phyloP scores from a whole-genome alignment of 1,284 basidiomycete species.

The Peniophora sp. region DNA sequence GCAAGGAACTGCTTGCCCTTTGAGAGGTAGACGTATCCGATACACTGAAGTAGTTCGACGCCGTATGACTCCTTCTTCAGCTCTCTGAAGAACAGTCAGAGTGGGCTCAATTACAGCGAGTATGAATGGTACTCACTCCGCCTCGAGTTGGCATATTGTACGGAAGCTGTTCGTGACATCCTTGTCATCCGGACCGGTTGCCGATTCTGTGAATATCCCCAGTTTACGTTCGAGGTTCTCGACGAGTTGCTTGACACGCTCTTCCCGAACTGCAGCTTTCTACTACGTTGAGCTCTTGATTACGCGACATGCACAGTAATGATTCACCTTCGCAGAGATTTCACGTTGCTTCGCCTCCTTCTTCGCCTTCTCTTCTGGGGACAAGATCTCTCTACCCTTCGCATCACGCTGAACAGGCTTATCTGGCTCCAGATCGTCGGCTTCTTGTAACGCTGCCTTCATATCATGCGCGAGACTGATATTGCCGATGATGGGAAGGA shows the following conservation, averaged over 20 bases:
- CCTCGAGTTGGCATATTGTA: constrained; percentile 77
- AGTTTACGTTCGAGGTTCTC: constrained; percentile 84
- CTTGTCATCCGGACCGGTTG: constrained; percentile 63
- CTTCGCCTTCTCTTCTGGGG: constrained; percentile 77
- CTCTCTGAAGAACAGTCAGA: constrained; percentile 40
- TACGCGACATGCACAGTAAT: too few species aligned
- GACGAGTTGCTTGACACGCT: constrained; percentile 77
- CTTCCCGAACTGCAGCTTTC: constrained; percentile 76
- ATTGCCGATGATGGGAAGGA: constrained; percentile 76
- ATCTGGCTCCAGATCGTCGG: constrained; percentile 57
- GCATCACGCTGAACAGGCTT: constrained; percentile 42
- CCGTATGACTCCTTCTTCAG: constrained; percentile 91
- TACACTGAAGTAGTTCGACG: constrained; percentile 83
- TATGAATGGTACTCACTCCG: constrained; percentile 48
- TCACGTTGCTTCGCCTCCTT: constrained; percentile 73
- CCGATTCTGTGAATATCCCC: constrained; percentile 88
- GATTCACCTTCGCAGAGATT: constrained; percentile 55
- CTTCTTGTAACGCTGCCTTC: constrained; percentile 96
- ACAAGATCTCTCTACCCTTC: constrained; percentile 65
- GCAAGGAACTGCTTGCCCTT: constrained; percentile 82
- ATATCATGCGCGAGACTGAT: constrained; percentile 89
- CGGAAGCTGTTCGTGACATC: constrained; percentile 66
- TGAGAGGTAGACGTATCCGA: constrained; percentile 84
- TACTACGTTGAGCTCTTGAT: constrained; percentile 25
- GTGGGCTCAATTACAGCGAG: not conserved